A percentile compares a stretch with the other conserved stretches of the same genome.
These are phyloP conservation scores for Solanum habrochaites DNA, from an alignment of 257 asterid genomes.

Conservation along the genomic window DNA sequence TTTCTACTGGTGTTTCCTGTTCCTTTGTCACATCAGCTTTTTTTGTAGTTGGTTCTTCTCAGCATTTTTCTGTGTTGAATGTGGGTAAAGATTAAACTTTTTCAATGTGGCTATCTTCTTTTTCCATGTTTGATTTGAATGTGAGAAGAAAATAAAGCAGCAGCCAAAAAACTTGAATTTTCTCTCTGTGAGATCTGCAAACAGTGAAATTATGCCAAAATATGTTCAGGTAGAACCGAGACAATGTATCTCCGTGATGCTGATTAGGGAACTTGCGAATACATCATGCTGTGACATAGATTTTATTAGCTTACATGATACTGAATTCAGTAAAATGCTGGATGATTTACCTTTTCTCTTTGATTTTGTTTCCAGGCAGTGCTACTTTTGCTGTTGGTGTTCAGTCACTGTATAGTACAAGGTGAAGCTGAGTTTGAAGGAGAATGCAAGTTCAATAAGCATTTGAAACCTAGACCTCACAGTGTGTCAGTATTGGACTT, in stretches of 20 bases:
- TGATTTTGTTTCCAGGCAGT: slow-evolving; percentile 41
- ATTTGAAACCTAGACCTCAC: slow-evolving; percentile 87
- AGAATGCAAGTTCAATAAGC: slow-evolving; percentile 56
- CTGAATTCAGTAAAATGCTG: not conserved
- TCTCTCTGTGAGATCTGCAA: not conserved
- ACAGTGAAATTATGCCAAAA: not conserved
- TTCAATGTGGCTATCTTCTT: not conserved
- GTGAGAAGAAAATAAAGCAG: not conserved
- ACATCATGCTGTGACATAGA: not conserved
- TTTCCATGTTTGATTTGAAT: not conserved
- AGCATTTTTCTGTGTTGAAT: not conserved
- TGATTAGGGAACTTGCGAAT: not conserved
- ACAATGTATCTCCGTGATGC: not conserved
- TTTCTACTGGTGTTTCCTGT: not conserved
- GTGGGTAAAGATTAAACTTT: not conserved
- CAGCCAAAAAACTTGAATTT: not conserved
- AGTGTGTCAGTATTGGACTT: slow-evolving; percentile 91
- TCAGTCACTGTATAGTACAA: slow-evolving; percentile 5
- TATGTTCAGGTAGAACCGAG: not conserved
- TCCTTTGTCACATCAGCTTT: not conserved
- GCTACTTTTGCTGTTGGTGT: slow-evolving; percentile 46
- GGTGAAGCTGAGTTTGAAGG: slow-evolving; percentile 31
- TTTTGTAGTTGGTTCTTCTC: not conserved
- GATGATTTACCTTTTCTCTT: slow-evolving; percentile 1
- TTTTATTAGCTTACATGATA: not conserved